phyloP scores from a whole-genome alignment of 139 green algal species.

The Coelastrella sp. region DNA sequence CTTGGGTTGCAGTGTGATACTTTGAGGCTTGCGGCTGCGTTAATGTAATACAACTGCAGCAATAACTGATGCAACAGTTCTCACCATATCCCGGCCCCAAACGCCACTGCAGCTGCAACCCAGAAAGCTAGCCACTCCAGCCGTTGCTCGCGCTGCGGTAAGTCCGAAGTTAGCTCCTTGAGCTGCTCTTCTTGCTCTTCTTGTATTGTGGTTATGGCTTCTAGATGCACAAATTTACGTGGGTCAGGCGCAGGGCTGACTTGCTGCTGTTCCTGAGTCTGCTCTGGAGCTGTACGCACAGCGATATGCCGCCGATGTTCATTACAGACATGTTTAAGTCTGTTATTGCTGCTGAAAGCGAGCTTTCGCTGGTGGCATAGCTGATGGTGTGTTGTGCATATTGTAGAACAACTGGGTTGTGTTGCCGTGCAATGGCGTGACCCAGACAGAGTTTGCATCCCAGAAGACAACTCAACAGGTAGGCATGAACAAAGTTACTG shows the following conservation, averaged over 20 bases:
- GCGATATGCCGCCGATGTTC: not conserved
- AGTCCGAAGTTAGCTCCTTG: constrained; percentile 28
- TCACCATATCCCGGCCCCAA: constrained; percentile 79
- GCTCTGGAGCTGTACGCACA: constrained; percentile 11
- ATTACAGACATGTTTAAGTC: not conserved
- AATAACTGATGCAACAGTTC: constrained; percentile 17
- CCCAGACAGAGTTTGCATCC: not conserved
- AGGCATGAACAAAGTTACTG: not conserved
- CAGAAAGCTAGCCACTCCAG: constrained; percentile 65
- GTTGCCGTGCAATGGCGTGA: not conserved
- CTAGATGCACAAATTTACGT: constrained; percentile 3
- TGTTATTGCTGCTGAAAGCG: constrained; percentile 10
- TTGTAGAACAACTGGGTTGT: not conserved
- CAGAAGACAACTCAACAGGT: not conserved
- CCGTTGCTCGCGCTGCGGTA: constrained; percentile 53
- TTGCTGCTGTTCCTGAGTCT: constrained; percentile 29
- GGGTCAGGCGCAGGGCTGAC: not conserved
- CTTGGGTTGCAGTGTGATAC: too few relatives aligned
- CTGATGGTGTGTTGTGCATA: constrained; percentile 8
- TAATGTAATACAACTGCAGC: too few relatives aligned
- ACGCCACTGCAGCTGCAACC: constrained; percentile 74
- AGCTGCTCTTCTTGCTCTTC: constrained; percentile 63
- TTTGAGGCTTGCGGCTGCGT: too few relatives aligned
- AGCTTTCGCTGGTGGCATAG: not conserved
- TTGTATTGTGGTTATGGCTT: constrained; percentile 39